Conservation (phyloP, 441 rosid genomes). For the Biscutella laevigata region DNA sequence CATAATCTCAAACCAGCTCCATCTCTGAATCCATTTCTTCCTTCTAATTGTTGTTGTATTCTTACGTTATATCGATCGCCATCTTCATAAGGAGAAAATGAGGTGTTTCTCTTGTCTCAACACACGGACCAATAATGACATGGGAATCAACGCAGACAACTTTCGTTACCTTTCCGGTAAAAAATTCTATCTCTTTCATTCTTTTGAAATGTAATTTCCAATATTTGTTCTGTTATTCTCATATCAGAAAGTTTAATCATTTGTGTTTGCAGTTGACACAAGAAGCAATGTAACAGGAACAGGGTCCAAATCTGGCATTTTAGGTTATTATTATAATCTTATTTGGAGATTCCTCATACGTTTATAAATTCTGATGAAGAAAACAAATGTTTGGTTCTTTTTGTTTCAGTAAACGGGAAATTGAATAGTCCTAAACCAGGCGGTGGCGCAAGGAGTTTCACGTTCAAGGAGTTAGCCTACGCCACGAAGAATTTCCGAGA, state of each 20-base stretch:
- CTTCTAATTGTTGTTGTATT: background rate
- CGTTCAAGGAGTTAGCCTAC: conserved; percentile 45
- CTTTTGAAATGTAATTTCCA: background rate
- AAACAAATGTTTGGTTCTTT: background rate
- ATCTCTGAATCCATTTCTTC: conserved; percentile 11
- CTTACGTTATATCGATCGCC: background rate
- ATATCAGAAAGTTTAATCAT: background rate
- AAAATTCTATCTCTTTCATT: background rate
- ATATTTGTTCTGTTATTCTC: background rate
- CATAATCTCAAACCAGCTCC: conserved; percentile 25
- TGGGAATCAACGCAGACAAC: conserved; percentile 48
- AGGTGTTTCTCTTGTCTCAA: conserved; percentile 70
- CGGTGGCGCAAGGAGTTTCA: conserved; percentile 49
- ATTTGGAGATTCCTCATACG: no score
- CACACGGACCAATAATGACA: conserved; percentile 35
- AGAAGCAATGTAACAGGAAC: conserved; percentile 19
- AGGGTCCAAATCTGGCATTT: conserved; percentile 28
- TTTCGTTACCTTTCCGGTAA: conserved; percentile 24
- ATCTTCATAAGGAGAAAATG: conserved; percentile 26
- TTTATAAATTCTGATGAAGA: background rate
- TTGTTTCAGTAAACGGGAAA: conserved; percentile 35
- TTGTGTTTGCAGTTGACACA: conserved; percentile 20
- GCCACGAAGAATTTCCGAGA: conserved; percentile 54
- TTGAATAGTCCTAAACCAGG: conserved; percentile 29
- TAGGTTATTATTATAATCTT: conserved; percentile 13